Evolutionary conservation across 140 eudicot genomes (phyloP), one percentile per base, ranked within the genome.

Genomic region (Oenanthe javanica): DNA sequence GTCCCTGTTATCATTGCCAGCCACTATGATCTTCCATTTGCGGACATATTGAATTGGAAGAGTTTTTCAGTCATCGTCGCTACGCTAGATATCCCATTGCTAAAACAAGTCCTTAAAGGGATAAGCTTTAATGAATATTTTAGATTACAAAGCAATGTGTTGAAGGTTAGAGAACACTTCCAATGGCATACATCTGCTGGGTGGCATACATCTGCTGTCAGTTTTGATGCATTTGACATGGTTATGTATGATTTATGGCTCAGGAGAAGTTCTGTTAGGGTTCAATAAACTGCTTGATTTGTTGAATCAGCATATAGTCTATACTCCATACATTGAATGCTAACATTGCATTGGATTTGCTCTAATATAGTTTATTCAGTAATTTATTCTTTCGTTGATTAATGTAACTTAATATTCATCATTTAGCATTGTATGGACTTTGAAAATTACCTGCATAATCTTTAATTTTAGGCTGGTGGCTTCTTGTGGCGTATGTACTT

Each of bases 191-290:
- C n/a, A n/a, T n/a, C n/a, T n/a, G n/a, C n/a, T n/a, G n/a, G n/a
- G n/a, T n/a, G n/a, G n/a, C 90, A 92, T 85, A 59, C 19, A 38
- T 16, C 78, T 52, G 93, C 98, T 49, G 85, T 86, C 75, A 96
- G 86, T 87, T 89, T 71, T 85, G 97, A 94, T 86, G 93, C 95
- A 55, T 94, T 94, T 84, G 84, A 89, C 76, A 86, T 89, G 91
- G 91, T 88, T 79, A 90, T 94, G 92, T 92, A 90, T 83, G 99
- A 92, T 55, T 88, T 94, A 77, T 94, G 99, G 99, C 88, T 94
- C 25, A 80, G 97, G 11, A 55, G 94, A 87, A 85, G 92, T 87
- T 85, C 86, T 42, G 69, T 84, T 69, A 87, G 90, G 84, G 83
- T 85, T 59, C 89, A 81, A 2, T 71, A 76, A 38, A 79, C 73